Conservation (phyloP, 2,329 filamentous ascomycete genomes). For the Drechslerella dactyloides region DNA sequence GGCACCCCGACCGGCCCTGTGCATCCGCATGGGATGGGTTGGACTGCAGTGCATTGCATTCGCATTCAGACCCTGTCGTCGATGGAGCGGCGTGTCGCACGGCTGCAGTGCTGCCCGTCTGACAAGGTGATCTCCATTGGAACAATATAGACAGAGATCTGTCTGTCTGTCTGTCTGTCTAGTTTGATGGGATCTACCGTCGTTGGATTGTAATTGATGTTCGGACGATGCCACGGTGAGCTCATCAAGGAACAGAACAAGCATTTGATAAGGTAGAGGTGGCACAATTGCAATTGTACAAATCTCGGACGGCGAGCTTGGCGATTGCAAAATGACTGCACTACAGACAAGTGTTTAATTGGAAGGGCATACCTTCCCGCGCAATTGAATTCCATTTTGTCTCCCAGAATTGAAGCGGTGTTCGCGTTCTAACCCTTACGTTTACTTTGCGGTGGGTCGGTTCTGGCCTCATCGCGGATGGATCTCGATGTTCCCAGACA, state of each 20-base stretch:
- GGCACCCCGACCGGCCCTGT: constrained; percentile 12
- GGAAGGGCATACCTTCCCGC: constrained; percentile 5
- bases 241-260: no score
- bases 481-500: not conserved
- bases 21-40: not conserved
- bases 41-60: constrained; percentile 7
- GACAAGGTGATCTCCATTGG: constrained; percentile 27
- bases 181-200: no score
- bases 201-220: no score
- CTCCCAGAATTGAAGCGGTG: constrained; percentile 36
- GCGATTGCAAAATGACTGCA: no score
- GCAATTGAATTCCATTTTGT: no score
- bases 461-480: no score
- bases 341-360: no score
- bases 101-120: constrained; percentile 2
- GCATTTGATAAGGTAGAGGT: no score
- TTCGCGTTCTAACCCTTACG: constrained; percentile 3
- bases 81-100: constrained; percentile 16
- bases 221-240: no score
- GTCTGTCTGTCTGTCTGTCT: no score
- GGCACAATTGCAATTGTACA: not conserved
- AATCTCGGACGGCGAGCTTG: no score
- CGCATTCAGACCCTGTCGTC: constrained; percentile 13
- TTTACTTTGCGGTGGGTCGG: not conserved
- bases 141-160: no score